phyloP scores from a whole-genome alignment of 805 yeast species.

The Candida nitratophila region DNA sequence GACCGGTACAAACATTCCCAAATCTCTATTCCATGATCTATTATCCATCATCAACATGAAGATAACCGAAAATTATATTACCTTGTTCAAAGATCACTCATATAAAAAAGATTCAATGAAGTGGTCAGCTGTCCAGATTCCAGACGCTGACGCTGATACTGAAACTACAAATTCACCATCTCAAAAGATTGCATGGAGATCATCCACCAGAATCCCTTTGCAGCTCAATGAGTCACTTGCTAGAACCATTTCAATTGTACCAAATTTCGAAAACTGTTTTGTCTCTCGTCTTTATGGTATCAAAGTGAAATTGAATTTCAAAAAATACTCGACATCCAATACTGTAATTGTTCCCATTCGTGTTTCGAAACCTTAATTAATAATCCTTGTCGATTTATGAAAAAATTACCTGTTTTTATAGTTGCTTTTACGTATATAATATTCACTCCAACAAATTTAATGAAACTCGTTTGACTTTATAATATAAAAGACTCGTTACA shows the following conservation, averaged over 20 bases:
- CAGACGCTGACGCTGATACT: not conserved
- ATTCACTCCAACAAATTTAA: not conserved
- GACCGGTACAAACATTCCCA: constrained; percentile 4
- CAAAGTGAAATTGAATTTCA: constrained; percentile 7
- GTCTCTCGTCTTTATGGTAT: constrained; percentile 49
- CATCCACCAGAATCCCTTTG: constrained; percentile 6
- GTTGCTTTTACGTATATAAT: not conserved
- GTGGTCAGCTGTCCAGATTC: constrained; percentile 1
- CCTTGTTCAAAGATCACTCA: constrained; percentile 5
- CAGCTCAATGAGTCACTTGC: constrained; percentile 11
- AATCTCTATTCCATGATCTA: constrained; percentile 17
- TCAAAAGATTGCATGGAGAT: not conserved
- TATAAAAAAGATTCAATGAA: not conserved
- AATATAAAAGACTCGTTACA: too few species aligned
- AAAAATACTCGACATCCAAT: not conserved
- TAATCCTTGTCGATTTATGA: too few species aligned
- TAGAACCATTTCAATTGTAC: constrained; percentile 44
- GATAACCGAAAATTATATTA: constrained; percentile 3
- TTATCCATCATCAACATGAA: constrained; percentile 18
- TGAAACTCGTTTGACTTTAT: too few species aligned
- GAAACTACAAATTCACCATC: too few species aligned
- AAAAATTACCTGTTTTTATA: not conserved
- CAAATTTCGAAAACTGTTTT: constrained; percentile 57
- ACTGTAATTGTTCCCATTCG: constrained; percentile 4
- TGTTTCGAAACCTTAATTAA: constrained; percentile 1